Conservation (phyloP, 495 filamentous ascomycete genomes). For the Barbatosphaeria neglecta region DNA sequence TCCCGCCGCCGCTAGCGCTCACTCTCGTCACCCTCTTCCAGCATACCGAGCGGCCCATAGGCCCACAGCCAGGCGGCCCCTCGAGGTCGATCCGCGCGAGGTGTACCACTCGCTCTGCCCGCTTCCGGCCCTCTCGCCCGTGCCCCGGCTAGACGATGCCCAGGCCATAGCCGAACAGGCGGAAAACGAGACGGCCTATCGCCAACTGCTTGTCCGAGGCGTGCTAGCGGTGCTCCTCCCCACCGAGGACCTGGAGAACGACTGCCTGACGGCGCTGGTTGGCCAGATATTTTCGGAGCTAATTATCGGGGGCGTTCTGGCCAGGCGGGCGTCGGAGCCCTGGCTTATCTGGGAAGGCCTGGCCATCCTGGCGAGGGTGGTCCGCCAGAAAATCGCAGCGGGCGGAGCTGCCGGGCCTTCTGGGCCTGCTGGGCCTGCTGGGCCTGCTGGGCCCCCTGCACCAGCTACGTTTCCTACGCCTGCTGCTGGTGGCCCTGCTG, state of each 20-base stretch:
- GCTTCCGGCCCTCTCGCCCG: conserved; percentile 65
- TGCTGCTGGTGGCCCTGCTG: too few species aligned
- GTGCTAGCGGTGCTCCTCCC: conserved; percentile 74
- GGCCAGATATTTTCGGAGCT: conserved; percentile 77
- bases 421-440: too few species aligned
- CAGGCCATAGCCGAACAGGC: conserved; percentile 45
- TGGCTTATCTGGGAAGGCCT: conserved; percentile 77
- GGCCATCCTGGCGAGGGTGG: conserved; percentile 36
- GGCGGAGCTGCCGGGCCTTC: neutral
- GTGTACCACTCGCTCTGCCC: conserved; percentile 79
- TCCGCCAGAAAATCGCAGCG: conserved; percentile 3
- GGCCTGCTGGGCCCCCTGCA: neutral
- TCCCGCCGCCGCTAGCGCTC: neutral
- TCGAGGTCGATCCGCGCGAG: conserved; percentile 46
- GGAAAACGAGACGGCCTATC: conserved; percentile 68
- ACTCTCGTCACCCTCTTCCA: conserved; percentile 16
- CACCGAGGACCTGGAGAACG: conserved; percentile 83
- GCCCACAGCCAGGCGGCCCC: conserved; percentile 40
- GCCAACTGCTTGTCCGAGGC: conserved; percentile 68
- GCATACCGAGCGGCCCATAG: conserved; percentile 44
- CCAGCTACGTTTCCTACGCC: too few species aligned
- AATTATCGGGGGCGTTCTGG: conserved; percentile 66
- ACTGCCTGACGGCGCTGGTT: conserved; percentile 67
- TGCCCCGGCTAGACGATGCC: conserved; percentile 45
- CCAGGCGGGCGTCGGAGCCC: conserved; percentile 67